Conservation (phyloP, 352 stramenopile genomes). For the Thalassiosira mediterranea region DNA sequence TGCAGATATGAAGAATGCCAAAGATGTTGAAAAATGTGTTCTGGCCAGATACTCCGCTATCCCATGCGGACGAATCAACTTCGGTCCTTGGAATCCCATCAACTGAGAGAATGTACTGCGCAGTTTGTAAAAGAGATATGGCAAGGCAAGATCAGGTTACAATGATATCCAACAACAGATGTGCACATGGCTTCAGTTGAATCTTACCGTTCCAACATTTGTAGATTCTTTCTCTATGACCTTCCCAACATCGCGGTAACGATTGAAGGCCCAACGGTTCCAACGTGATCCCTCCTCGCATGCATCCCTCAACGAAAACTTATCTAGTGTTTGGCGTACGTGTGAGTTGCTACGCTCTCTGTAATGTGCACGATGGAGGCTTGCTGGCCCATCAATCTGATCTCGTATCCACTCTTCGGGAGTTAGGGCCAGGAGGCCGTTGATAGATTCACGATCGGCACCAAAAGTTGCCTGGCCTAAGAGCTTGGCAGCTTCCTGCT, state of each 20-base stretch:
- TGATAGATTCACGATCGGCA: neutral
- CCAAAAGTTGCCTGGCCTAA: conserved; percentile 59
- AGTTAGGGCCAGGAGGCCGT: neutral
- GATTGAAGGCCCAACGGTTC: conserved; percentile 9
- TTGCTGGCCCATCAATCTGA: conserved; percentile 3
- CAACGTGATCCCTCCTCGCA: conserved; percentile 5
- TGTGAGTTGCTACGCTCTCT: conserved; percentile 5
- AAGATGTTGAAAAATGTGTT: conserved; percentile 3
- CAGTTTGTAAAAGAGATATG: neutral
- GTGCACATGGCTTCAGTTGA: too few relatives aligned
- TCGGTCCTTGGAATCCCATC: neutral
- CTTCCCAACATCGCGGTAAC: conserved; percentile 6
- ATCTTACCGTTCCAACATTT: conserved; percentile 2
- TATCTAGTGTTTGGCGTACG: neutral
- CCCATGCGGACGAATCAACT: neutral
- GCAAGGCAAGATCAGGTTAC: neutral
- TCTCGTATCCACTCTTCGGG: conserved; percentile 22
- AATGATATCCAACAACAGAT: too few relatives aligned
- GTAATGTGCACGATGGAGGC: conserved; percentile 2
- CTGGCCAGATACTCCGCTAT: neutral
- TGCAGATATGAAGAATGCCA: conserved; percentile 1
- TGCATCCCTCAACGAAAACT: conserved; percentile 1
- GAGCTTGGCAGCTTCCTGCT: conserved; percentile 41
- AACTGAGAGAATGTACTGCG: neutral
- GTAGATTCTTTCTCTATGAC: neutral